Evolutionary conservation across 2,329 filamentous ascomycete genomes (phyloP).

Genomic region (Xylaria arbuscula): DNA sequence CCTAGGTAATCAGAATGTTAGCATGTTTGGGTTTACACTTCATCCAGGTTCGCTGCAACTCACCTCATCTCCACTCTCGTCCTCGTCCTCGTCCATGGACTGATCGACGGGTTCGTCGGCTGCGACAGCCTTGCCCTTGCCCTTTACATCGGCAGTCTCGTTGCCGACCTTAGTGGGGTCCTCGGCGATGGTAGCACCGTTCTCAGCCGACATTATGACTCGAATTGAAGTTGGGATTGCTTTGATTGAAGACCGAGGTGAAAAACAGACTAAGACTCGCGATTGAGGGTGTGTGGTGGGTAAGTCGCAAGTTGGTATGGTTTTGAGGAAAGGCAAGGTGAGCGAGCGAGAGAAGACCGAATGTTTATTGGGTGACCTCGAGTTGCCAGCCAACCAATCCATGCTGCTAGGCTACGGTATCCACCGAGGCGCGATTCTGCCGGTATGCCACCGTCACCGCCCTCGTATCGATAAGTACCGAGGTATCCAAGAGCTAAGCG

Average conservation of each 20-base stretch:
- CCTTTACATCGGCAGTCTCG: conserved; percentile 70
- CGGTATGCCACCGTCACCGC: conserved; percentile 25
- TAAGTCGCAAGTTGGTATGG: conserved; percentile 42
- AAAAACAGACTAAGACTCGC: conserved; percentile 7
- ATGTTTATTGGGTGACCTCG: conserved; percentile 46
- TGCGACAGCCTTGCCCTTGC: conserved; percentile 84
- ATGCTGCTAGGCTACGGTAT: conserved; percentile 25
- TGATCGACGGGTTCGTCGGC: conserved; percentile 66
- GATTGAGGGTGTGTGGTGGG: conserved; percentile 23
- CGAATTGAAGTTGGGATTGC: not conserved
- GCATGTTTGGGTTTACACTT: conserved; percentile 33
- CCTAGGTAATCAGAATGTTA: conserved; percentile 41
- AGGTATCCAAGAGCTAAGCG: conserved; percentile 1
- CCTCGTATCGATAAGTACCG: conserved; percentile 32
- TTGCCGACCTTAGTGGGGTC: conserved; percentile 58
- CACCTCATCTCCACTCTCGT: conserved; percentile 71
- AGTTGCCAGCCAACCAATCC: conserved; percentile 41
- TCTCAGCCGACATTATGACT: conserved; percentile 61
- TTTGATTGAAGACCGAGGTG: conserved; percentile 10
- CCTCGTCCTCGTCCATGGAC: conserved; percentile 80
- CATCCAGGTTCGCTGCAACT: conserved; percentile 47
- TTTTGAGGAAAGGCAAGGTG: conserved; percentile 38
- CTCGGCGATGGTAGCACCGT: conserved; percentile 61
- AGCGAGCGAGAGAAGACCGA: conserved; percentile 36
- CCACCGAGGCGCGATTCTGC: conserved; percentile 32